Evolutionary conservation across 2,329 filamentous ascomycete species (phyloP).

Genomic region (Phaeosphaeriaceae sp.): DNA sequence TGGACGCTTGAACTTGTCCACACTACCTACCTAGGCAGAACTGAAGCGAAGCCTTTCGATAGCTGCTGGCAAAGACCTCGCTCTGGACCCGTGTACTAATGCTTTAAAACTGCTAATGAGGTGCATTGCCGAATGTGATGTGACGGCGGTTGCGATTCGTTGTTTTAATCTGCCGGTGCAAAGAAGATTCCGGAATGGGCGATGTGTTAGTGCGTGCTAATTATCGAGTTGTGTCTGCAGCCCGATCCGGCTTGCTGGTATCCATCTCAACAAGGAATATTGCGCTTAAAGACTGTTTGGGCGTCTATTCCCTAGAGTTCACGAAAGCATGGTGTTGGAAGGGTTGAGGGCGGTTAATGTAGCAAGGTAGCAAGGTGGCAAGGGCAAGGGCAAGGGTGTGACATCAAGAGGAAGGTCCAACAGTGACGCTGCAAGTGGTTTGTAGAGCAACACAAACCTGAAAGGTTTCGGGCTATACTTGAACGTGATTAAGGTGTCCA

Average conservation of each 20-base stretch:
- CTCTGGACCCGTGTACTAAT: background rate
- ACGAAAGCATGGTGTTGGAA: too few species aligned
- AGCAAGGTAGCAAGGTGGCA: background rate
- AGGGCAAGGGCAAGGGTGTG: too few species aligned
- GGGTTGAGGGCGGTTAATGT: too few species aligned
- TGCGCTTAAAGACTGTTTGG: too few species aligned
- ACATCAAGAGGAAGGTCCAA: too few species aligned
- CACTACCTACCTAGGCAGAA: conserved; percentile 5
- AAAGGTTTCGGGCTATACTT: background rate
- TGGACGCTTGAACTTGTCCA: conserved; percentile 14
- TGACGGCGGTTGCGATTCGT: conserved; percentile 4
- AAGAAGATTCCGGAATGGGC: background rate
- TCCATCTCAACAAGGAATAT: too few species aligned
- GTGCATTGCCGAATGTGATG: conserved; percentile 3
- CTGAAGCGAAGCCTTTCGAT: conserved; percentile 15
- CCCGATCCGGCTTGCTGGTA: too few species aligned
- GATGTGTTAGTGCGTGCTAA: background rate
- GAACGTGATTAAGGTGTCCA: background rate
- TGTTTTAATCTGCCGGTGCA: background rate
- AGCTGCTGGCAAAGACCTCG: conserved; percentile 8
- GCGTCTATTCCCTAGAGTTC: too few species aligned
- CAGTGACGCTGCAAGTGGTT: too few species aligned
- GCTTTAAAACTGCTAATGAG: background rate
- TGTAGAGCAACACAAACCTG: too few species aligned
- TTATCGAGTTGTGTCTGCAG: too few species aligned